Evolutionary conservation across 2,329 filamentous ascomycete species (phyloP).

Genomic region (Talaromyces amestolkiae): DNA sequence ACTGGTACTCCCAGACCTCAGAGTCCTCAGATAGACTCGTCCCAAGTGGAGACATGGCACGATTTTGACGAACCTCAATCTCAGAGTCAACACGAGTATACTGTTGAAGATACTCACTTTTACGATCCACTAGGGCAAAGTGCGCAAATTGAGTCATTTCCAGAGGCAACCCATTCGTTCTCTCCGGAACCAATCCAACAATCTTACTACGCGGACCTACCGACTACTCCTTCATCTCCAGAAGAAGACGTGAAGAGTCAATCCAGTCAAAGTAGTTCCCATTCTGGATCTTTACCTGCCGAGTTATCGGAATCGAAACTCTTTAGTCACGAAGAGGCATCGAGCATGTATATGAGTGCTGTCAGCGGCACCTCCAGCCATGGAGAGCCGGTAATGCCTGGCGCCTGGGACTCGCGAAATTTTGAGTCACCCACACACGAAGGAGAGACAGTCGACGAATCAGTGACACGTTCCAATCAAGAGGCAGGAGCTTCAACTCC

Average conservation of each 20-base stretch:
- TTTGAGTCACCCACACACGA: constrained; percentile 10
- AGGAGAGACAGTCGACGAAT: neutral
- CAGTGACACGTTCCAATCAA: constrained; percentile 18
- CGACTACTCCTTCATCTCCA: neutral
- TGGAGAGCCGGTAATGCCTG: constrained; percentile 40
- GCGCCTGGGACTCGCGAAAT: constrained; percentile 41
- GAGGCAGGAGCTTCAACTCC: constrained; percentile 30
- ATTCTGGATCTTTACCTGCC: constrained; percentile 24
- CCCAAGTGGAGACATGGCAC: constrained; percentile 8
- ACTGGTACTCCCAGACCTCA: constrained; percentile 23
- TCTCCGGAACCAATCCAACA: neutral
- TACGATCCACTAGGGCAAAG: neutral
- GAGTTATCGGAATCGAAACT: constrained; percentile 48
- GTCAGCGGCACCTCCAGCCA: constrained; percentile 44
- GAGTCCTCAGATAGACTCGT: constrained; percentile 21
- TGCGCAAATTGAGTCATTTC: neutral
- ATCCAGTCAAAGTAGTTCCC: constrained; percentile 26
- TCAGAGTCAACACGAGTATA: neutral
- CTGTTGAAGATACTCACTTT: constrained; percentile 1
- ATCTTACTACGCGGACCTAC: constrained; percentile 5
- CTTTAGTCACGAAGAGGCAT: constrained; percentile 51
- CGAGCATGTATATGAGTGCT: constrained; percentile 56
- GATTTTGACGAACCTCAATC: constrained; percentile 15
- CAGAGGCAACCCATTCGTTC: neutral
- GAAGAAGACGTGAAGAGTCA: neutral